Percentiles rank a stretch among this genome's conserved stretches.
Evolutionary conservation across 257 asterid species (phyloP).

Genomic region (Solanum phureja): DNA sequence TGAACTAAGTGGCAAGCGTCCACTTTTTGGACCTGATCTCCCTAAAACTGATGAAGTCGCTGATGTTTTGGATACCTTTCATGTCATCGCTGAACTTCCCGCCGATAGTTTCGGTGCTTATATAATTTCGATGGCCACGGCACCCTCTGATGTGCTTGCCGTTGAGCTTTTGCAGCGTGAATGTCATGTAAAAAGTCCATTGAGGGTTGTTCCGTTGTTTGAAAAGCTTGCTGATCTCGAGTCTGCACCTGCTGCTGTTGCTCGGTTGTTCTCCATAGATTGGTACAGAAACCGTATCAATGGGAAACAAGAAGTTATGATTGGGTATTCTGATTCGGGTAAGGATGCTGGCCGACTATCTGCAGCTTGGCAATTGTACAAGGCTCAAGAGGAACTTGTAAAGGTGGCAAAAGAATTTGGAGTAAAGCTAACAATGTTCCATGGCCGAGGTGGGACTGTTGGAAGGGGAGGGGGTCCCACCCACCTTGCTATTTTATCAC

Average conservation of each 20-base stretch:
- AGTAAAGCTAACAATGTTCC: constrained; percentile 85
- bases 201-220: constrained; percentile 80
- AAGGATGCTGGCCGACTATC: constrained; percentile 96
- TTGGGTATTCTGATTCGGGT: constrained; percentile 94
- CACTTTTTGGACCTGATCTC: constrained; percentile 82
- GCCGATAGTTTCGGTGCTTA: constrained; percentile 79
- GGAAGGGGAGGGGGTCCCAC: constrained; percentile 98
- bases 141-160: constrained; percentile 94
- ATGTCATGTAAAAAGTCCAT: constrained; percentile 59
- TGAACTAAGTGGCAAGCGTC: constrained; percentile 81
- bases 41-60: constrained; percentile 85
- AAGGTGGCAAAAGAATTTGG: constrained; percentile 77
- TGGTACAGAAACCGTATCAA: constrained; percentile 75
- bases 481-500: constrained; percentile 90
- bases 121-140: constrained; percentile 89
- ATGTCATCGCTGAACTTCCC: constrained; percentile 76
- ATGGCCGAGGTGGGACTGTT: constrained; percentile 91
- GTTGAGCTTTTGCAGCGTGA: constrained; percentile 89
- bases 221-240: constrained; percentile 94
- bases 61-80: constrained; percentile 71
- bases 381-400: constrained; percentile 88
- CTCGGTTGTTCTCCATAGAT: constrained; percentile 76
- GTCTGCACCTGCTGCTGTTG: constrained; percentile 81
- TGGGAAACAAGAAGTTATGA: constrained; percentile 94
- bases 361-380: constrained; percentile 94